Percentiles rank a stretch among this genome's conserved stretches.
Conservation (phyloP, 169 alveolate species). For the Plasmodium chabaudi region DNA sequence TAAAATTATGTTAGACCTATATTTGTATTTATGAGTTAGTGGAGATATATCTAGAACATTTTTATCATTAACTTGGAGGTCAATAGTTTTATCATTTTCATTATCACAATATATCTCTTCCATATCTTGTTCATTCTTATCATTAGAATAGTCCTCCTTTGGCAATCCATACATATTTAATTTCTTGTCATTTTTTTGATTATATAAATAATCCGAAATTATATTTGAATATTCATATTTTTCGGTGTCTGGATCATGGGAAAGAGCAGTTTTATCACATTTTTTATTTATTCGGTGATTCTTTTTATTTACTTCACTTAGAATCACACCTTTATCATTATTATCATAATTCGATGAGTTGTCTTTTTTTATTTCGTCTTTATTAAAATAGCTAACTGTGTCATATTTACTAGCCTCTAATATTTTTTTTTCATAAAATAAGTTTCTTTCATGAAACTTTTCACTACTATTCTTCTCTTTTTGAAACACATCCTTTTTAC, state of each 20-base stretch:
- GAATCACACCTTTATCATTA: background rate
- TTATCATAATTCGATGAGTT: background rate
- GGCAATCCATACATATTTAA: background rate
- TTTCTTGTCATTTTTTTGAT: background rate
- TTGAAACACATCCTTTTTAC: background rate
- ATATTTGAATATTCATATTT: conserved; percentile 36
- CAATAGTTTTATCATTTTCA: conserved; percentile 18
- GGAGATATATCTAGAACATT: conserved; percentile 30
- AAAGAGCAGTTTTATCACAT: too few species aligned
- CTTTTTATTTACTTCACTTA: background rate
- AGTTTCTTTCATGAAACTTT: background rate
- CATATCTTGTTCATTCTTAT: conserved; percentile 7
- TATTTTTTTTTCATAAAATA: background rate
- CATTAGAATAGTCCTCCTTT: conserved; percentile 10
- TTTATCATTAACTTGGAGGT: conserved; percentile 33
- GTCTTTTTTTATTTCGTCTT: background rate
- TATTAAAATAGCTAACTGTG: background rate
- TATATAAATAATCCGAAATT: conserved; percentile 22
- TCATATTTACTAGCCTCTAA: background rate
- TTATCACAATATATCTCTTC: background rate
- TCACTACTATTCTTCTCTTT: background rate
- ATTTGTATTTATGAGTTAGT: conserved; percentile 55
- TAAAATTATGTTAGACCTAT: conserved; percentile 31
- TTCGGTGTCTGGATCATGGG: conserved; percentile 1
- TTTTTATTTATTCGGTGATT: background rate